A percentile compares a stretch with the other conserved stretches of the same genome.
Conservation (phyloP, 768 basidiomycete genomes). For the Termitomyces sp. region DNA sequence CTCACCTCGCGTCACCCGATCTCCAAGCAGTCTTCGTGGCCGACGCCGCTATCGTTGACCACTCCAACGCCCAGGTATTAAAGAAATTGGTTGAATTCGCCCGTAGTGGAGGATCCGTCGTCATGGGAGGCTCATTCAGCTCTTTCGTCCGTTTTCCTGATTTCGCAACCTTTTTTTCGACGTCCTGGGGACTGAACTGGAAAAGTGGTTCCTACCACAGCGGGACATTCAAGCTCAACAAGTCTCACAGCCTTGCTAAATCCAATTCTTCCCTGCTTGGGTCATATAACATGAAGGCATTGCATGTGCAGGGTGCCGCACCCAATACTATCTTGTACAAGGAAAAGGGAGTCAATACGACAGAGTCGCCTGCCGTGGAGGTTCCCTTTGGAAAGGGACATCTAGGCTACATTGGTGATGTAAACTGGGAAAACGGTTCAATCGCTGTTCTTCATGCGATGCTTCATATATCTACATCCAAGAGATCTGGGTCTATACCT, state of each 20-base stretch:
- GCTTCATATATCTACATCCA: conserved; percentile 16
- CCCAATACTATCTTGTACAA: conserved; percentile 25
- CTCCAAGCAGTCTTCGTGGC: conserved; percentile 29
- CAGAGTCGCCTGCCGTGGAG: conserved; percentile 21
- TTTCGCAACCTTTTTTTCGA: conserved; percentile 22
- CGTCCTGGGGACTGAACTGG: conserved; percentile 29
- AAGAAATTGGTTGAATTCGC: conserved; percentile 28
- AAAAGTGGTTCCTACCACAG: conserved; percentile 32
- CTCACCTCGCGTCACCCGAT: conserved; percentile 20
- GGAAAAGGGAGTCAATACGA: conserved; percentile 10
- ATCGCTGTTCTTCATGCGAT: conserved; percentile 26
- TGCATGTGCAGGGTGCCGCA: conserved; percentile 24
- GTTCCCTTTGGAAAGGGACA: conserved; percentile 27
- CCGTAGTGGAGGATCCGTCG: conserved; percentile 29
- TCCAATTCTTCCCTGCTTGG: conserved; percentile 18
- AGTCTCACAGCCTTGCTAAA: conserved; percentile 20
- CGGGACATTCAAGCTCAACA: conserved; percentile 28
- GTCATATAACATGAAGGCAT: conserved; percentile 37
- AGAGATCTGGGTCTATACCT: not conserved
- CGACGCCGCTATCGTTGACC: conserved; percentile 26
- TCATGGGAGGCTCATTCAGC: conserved; percentile 29
- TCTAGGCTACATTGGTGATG: conserved; percentile 33
- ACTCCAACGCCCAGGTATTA: conserved; percentile 17
- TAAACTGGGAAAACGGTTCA: conserved; percentile 23
- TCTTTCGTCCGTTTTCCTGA: conserved; percentile 17